These are phyloP conservation scores for Echites panduratus DNA, from an alignment of 257 asterid genomes.

Conservation along the genomic window DNA sequence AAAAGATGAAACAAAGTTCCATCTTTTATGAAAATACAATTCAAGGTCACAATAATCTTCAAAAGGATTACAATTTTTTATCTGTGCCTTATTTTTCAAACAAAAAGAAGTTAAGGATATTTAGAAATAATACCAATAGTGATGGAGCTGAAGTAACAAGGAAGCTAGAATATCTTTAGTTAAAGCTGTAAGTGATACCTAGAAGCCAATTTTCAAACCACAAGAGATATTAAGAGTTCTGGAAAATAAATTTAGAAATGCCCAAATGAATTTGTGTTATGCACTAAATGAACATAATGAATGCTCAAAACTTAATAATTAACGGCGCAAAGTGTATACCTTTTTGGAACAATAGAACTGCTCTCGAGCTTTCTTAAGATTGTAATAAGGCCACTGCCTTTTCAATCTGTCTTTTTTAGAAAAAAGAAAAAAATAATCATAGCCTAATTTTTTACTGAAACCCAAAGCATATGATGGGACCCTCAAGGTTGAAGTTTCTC, in stretches of 20 bases:
- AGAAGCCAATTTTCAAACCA: neutral
- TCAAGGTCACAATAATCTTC: neutral
- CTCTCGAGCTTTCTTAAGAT: constrained; percentile 58
- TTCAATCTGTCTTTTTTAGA: no score
- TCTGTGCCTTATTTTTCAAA: neutral
- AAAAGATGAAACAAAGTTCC: neutral
- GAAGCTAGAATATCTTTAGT: neutral
- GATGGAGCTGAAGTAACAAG: neutral
- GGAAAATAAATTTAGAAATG: neutral
- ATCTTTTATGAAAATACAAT: no score
- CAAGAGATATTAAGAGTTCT: neutral
- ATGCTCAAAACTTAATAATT: neutral
- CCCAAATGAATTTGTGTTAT: no score
- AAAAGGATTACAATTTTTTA: no score
- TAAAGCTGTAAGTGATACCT: neutral
- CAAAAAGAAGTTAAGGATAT: neutral
- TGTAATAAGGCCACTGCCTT: constrained; percentile 68
- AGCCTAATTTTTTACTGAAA: no score
- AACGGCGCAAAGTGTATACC: constrained; percentile 29
- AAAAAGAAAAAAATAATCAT: no score
- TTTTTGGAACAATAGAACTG: constrained; percentile 56
- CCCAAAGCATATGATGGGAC: no score
- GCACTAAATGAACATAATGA: neutral
- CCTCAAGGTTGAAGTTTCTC: no score
- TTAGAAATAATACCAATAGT: no score